Evolutionary conservation across 83 land plant genomes (phyloP), one percentile per base, ranked within the genome.

Genomic region (Larix sibirica): DNA sequence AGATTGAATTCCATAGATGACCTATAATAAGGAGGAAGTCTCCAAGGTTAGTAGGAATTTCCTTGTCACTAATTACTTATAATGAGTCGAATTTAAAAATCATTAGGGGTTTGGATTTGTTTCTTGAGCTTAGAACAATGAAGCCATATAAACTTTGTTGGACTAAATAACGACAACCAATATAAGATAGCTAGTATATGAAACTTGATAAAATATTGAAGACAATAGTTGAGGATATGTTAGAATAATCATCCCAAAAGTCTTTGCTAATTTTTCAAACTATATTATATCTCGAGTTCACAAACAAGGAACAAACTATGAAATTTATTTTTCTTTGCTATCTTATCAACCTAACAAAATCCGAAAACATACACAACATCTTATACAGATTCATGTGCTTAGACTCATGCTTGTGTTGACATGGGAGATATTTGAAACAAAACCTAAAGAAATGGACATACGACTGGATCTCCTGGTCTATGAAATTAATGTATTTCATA

Each of bases 361-460:
- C 54, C 31, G 16, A 42, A 81, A 14, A 62, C 66, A 83, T 6
- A 12, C 28, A 78, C 47, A 21, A 63, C 6, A 38, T 33, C 13
- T 21, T 44, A 77, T 26, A 76, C 2, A 47, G 4, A 26, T 77
- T 28, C 31, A 2, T 26, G 40, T 56, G 14, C 23, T 12, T 28
- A 18, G 50, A 75, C 13, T 40, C 14, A 47, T 47, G 20, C 10
- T 24, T 68, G 13, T 47, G 80, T 17, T 63, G 59, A 83, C 13
- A 31, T 76, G 28, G 44, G n/a, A 60, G 23, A 73, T 4, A 79
- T 58, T 80, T 64, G 36, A 62, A 56, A 38, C 16, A 42, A 62
- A 38, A 65, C 99, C 95, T 95, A 97, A 33, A 97, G 93, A 90
- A 97, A 97, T 64, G 98, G 98, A 65, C 95, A 88, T 13, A 95